Percentiles rank a stretch among this genome's conserved stretches.
Evolutionary conservation across 2,329 filamentous ascomycete species (phyloP).

Genomic region (Fusarium nanum): DNA sequence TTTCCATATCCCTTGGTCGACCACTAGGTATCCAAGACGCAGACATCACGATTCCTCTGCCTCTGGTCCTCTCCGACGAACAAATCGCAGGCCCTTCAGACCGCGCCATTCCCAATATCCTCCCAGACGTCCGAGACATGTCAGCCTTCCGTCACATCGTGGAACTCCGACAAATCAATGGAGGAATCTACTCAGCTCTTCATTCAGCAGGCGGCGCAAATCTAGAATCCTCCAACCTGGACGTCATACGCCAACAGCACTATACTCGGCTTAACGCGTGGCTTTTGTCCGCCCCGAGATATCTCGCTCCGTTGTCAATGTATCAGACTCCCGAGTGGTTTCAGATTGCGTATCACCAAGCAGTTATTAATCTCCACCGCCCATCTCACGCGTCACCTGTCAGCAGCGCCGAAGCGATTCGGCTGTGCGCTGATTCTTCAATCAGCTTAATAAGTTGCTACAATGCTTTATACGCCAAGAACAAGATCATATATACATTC

Average conservation of each 20-base stretch:
- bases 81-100: slow-evolving; percentile 25
- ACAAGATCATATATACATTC: slow-evolving; percentile 41
- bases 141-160: slow-evolving; percentile 41
- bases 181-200: slow-evolving; percentile 36
- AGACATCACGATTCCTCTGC: slow-evolving; percentile 37
- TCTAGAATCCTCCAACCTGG: slow-evolving; percentile 29
- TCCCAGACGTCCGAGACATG: slow-evolving; percentile 36
- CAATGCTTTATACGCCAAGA: slow-evolving; percentile 40
- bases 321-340: slow-evolving; percentile 44
- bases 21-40: slow-evolving; percentile 39
- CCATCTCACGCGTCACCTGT: slow-evolving; percentile 41
- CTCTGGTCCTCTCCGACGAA: slow-evolving; percentile 33
- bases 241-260: slow-evolving; percentile 37
- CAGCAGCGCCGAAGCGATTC: slow-evolving; percentile 41
- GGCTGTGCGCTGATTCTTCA: slow-evolving; percentile 39
- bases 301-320: slow-evolving; percentile 39
- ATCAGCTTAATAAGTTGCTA: slow-evolving; percentile 44
- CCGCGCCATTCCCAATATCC: slow-evolving; percentile 26
- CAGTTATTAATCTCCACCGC: slow-evolving; percentile 39
- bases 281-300: slow-evolving; percentile 37
- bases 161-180: slow-evolving; percentile 36
- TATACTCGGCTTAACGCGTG: slow-evolving; percentile 40
- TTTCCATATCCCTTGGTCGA: slow-evolving; percentile 36
- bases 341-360: slow-evolving; percentile 43
- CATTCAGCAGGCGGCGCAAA: slow-evolving; percentile 38